These are phyloP conservation scores for Leersia perrieri DNA, from an alignment of 176 grass and related monocot genomes.

Conservation along the genomic window DNA sequence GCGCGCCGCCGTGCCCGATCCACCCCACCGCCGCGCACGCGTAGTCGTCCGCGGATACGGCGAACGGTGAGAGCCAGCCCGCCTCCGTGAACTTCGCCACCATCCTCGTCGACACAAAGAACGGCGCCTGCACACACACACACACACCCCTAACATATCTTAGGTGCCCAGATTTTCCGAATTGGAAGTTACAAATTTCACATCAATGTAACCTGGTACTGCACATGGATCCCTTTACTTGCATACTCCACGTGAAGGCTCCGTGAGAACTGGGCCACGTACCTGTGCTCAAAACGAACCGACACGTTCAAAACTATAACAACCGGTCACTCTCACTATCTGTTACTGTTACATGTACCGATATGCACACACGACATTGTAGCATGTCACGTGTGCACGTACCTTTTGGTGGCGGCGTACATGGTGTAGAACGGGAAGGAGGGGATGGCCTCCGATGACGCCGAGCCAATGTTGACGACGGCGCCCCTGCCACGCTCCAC, in stretches of 20 bases:
- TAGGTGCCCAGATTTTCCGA: too few species aligned
- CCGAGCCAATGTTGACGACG: conserved; percentile 48
- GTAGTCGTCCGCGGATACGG: conserved; percentile 32
- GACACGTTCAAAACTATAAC: too few species aligned
- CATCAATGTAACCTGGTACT: conserved; percentile 40
- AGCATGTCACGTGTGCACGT: neutral
- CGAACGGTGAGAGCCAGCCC: neutral
- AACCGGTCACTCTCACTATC: too few species aligned
- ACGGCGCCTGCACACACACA: conserved; percentile 50
- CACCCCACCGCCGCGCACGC: conserved; percentile 35
- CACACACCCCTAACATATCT: too few species aligned
- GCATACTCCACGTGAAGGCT: conserved; percentile 47
- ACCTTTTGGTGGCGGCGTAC: conserved; percentile 30
- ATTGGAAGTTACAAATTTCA: too few species aligned
- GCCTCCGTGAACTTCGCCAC: neutral
- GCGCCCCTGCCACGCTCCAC: conserved; percentile 35
- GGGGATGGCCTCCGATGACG: conserved; percentile 21
- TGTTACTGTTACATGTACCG: too few species aligned
- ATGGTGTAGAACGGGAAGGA: conserved; percentile 35
- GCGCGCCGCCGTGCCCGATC: conserved; percentile 41
- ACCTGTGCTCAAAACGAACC: too few species aligned
- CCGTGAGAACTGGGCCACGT: conserved; percentile 38
- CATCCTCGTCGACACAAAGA: conserved; percentile 51
- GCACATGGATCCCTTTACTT: conserved; percentile 48
- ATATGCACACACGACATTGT: too few species aligned